Evolutionary conservation across 75 land plant species (phyloP), one percentile per base, ranked within the genome.

Genomic region (Picea sitchensis): DNA sequence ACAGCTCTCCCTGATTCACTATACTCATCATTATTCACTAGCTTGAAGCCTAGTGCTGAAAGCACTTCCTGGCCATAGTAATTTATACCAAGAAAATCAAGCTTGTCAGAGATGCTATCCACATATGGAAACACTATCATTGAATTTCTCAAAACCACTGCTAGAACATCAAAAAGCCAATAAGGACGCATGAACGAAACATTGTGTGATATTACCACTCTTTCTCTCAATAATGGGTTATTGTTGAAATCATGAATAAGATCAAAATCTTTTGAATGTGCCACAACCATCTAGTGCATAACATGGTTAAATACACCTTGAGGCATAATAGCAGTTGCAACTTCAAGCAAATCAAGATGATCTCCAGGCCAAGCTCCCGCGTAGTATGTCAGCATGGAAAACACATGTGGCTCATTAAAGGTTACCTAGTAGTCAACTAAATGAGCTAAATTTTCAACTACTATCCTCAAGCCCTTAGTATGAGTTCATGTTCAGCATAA

Each of bases 351-450:
- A 84, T 97, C 92, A 67, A 98, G 99, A 84, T 93, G 65, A 69
- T 96, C 98, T 77, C 99, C 99, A 81, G 98, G 98, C 98, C 99
- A 98, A 65, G 98, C 88, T 69, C 99, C 99, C 54, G 96, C 98
- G 83, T 96, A 95, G 74, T 98, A 98, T 5, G 99, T 98, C 23
- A 95, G 85, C 99, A 98, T 89, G 58, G 92, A 87, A 80, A 98
- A 95, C 54, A 95, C 96, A 86, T 95, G 98, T 75, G 98, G 99
- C 80, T 98, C 99, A 87, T 98, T 98, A 81, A 98, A 93, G 14
- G 97, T 93, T 41, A 95, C 82, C 99, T 98, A 98, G 78, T 88
- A 92, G 81, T 98, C 99, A 38, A 95, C 94, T 84, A 95, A 76
- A 73, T 92, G 93, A 71, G 88, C 83, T 61, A 91, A 82, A 38